phyloP scores from a whole-genome alignment of 176 grass and related monocot genomes.

The Aegilops tauschii region DNA sequence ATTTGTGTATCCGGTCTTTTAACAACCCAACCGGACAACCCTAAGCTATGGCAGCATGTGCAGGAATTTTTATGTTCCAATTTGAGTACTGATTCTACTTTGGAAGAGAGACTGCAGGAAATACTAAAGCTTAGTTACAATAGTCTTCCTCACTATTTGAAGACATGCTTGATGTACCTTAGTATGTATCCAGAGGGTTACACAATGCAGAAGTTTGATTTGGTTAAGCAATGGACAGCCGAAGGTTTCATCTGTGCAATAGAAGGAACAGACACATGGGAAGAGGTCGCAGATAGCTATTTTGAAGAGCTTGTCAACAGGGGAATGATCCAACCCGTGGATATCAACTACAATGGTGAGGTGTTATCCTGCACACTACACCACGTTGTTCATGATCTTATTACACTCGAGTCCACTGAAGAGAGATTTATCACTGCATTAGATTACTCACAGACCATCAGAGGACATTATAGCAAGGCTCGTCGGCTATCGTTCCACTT shows the following conservation, averaged over 20 bases:
- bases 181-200: background rate
- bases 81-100: background rate
- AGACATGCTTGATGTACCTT: background rate
- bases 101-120: background rate
- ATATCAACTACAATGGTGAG: background rate
- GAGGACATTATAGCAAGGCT: background rate
- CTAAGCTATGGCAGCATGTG: background rate
- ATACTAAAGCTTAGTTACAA: background rate
- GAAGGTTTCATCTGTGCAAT: background rate
- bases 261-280: background rate
- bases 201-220: background rate
- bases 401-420: background rate
- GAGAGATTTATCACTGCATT: background rate
- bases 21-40: background rate
- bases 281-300: background rate
- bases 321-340: background rate
- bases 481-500: background rate
- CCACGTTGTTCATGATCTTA: background rate
- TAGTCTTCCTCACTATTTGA: constrained; percentile 6
- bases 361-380: background rate
- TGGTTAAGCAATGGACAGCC: background rate
- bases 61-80: background rate
- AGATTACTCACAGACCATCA: background rate
- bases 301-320: background rate
- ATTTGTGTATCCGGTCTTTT: background rate